Conservation (phyloP, 1,284 basidiomycete genomes). For the Cutaneotrichosporon sp. region DNA sequence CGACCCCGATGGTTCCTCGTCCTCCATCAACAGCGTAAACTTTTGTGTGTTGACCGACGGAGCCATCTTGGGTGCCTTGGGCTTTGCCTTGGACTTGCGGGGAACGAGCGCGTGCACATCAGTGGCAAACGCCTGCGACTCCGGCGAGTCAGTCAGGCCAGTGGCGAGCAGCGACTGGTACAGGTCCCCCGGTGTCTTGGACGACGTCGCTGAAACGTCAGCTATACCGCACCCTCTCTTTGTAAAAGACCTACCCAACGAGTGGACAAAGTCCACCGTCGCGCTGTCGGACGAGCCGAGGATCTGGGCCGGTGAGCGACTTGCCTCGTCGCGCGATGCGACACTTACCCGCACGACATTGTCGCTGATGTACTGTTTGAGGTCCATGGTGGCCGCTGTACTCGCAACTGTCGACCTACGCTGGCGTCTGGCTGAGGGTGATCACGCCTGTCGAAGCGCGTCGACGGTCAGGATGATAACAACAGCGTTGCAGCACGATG, state of each 20-base stretch:
- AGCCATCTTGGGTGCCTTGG: slow-evolving; percentile 53
- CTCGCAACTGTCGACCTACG: too few species aligned
- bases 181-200: slow-evolving; percentile 73
- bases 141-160: slow-evolving; percentile 72
- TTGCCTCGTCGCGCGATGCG: not conserved
- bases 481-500: too few species aligned
- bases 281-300: slow-evolving; percentile 75
- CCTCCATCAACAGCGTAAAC: slow-evolving; percentile 73
- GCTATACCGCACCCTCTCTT: not conserved
- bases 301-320: slow-evolving; percentile 52
- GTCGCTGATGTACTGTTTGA: slow-evolving; percentile 73
- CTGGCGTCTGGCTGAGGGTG: too few species aligned
- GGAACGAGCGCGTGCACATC: slow-evolving; percentile 74
- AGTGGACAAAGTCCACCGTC: slow-evolving; percentile 78
- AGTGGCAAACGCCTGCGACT: slow-evolving; percentile 70
- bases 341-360: slow-evolving; percentile 68
- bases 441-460: too few species aligned
- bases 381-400: slow-evolving; percentile 21
- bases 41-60: slow-evolving; percentile 63
- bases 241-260: slow-evolving; percentile 58
- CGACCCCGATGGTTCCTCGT: slow-evolving; percentile 52
- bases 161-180: slow-evolving; percentile 67
- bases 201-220: slow-evolving; percentile 59
- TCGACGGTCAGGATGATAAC: too few species aligned
- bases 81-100: slow-evolving; percentile 63